A percentile compares a stretch with the other conserved stretches of the same genome.
Conservation (phyloP, 352 stramenopile species). For the Phytophthora rubi region DNA sequence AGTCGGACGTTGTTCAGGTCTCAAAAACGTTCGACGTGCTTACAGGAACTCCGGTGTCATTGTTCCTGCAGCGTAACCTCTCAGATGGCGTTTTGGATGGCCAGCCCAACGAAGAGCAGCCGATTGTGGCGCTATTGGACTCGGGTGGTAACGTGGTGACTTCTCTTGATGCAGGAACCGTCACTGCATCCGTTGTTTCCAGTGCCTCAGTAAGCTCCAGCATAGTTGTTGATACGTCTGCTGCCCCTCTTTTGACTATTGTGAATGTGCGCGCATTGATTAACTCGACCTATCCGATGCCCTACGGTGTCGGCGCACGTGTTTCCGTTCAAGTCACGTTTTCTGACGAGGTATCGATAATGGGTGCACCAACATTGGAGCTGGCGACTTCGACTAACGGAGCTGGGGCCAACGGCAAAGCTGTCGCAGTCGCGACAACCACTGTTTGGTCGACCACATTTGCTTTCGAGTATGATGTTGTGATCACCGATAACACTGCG, state of each 20-base stretch:
- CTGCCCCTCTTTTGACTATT: constrained; percentile 52
- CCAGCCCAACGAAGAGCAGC: constrained; percentile 76
- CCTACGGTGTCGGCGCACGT: constrained; percentile 71
- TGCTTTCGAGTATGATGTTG: constrained; percentile 77
- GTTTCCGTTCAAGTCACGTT: constrained; percentile 76
- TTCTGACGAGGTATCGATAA: constrained; percentile 76
- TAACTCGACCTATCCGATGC: constrained; percentile 48
- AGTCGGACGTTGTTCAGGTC: constrained; percentile 60
- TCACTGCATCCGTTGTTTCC: constrained; percentile 63
- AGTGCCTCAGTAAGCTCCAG: constrained; percentile 65
- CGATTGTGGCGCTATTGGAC: constrained; percentile 67
- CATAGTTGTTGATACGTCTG: constrained; percentile 71
- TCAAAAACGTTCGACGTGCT: constrained; percentile 68
- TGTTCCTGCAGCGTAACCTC: constrained; percentile 57
- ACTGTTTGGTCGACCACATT: constrained; percentile 64
- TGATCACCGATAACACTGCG: constrained; percentile 48
- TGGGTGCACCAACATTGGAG: constrained; percentile 58
- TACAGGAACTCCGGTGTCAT: constrained; percentile 50
- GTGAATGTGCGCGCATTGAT: constrained; percentile 49
- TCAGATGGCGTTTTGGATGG: constrained; percentile 79
- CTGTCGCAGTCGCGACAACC: constrained; percentile 56
- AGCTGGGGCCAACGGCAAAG: constrained; percentile 46
- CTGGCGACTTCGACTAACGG: constrained; percentile 51
- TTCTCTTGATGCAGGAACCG: constrained; percentile 47
- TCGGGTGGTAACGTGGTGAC: constrained; percentile 72